These are phyloP conservation scores for Kazachstania psychrophila DNA, from an alignment of 805 yeast species.

Conservation along the genomic window DNA sequence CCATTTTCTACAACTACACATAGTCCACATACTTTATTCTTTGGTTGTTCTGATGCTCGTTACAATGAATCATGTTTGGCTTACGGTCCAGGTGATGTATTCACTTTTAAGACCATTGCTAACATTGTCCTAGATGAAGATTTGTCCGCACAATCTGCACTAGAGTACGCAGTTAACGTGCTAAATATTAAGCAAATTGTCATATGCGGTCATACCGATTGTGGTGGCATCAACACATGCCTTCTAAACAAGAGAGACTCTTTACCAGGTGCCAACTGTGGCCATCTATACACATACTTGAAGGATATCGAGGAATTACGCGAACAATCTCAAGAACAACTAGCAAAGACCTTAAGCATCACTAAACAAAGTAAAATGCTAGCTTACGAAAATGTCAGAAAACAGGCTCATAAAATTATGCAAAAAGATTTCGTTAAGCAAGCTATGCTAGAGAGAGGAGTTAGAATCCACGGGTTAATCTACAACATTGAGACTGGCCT, in stretches of 20 bases:
- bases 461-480: constrained; percentile 74
- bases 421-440: constrained; percentile 2
- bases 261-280: constrained; percentile 29
- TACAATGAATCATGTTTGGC: constrained; percentile 69
- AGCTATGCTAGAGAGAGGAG: constrained; percentile 3
- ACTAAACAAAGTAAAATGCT: constrained; percentile 3
- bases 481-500: constrained; percentile 77
- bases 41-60: constrained; percentile 90
- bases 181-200: constrained; percentile 72
- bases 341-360: background rate
- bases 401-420: constrained; percentile 6
- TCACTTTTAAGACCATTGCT: constrained; percentile 82
- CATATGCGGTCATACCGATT: constrained; percentile 90
- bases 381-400: constrained; percentile 5
- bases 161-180: constrained; percentile 82
- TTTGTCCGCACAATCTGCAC: constrained; percentile 61
- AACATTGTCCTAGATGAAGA: constrained; percentile 64
- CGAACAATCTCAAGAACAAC: constrained; percentile 31
- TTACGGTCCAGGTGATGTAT: constrained; percentile 85
- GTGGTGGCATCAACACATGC: constrained; percentile 81
- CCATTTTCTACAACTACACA: constrained; percentile 7
- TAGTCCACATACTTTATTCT: constrained; percentile 86
- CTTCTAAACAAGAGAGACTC: constrained; percentile 40
- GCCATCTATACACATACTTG: constrained; percentile 33
- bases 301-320: constrained; percentile 62